phyloP scores from a whole-genome alignment of 495 filamentous ascomycete genomes.

The Penicillium malachiteum region DNA sequence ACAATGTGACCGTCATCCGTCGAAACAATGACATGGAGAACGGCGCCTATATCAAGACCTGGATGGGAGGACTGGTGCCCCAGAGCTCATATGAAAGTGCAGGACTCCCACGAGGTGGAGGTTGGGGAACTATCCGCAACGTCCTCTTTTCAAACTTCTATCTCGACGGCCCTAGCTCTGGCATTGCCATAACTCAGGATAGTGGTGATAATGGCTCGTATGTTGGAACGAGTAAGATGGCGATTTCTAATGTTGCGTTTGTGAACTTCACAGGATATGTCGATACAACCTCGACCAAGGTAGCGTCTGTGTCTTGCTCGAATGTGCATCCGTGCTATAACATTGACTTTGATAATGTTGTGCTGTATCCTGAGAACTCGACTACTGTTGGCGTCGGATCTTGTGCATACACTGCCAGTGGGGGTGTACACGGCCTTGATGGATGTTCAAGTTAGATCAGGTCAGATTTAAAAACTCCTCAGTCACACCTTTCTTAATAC shows the following conservation, averaged over 20 bases:
- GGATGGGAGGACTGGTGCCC: conserved; percentile 48
- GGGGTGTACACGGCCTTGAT: conserved; percentile 36
- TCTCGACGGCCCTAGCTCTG: conserved; percentile 41
- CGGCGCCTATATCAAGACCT: conserved; percentile 58
- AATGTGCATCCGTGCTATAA: conserved; percentile 48
- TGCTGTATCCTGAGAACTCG: conserved; percentile 32
- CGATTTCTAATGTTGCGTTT: conserved; percentile 49
- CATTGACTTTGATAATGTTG: conserved; percentile 45
- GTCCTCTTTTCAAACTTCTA: conserved; percentile 55
- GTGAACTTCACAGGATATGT: conserved; percentile 55
- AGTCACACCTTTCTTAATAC: too few relatives aligned
- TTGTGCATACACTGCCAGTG: conserved; percentile 39
- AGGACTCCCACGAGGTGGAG: conserved; percentile 47
- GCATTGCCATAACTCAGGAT: conserved; percentile 46
- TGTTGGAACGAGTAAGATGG: conserved; percentile 49
- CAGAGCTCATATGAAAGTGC: conserved; percentile 49
- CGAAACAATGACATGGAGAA: conserved; percentile 51
- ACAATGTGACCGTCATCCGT: conserved; percentile 45
- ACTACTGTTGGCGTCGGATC: conserved; percentile 32
- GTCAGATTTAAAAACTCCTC: too few relatives aligned
- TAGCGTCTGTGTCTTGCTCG: conserved; percentile 46
- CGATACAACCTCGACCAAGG: conserved; percentile 19
- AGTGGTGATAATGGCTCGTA: conserved; percentile 53
- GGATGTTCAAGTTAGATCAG: conserved; percentile 21
- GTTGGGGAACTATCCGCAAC: conserved; percentile 53